Evolutionary conservation across 371 early-diverging fungal genomes (phyloP).

Genomic region (Actinomortierella ambigua): DNA sequence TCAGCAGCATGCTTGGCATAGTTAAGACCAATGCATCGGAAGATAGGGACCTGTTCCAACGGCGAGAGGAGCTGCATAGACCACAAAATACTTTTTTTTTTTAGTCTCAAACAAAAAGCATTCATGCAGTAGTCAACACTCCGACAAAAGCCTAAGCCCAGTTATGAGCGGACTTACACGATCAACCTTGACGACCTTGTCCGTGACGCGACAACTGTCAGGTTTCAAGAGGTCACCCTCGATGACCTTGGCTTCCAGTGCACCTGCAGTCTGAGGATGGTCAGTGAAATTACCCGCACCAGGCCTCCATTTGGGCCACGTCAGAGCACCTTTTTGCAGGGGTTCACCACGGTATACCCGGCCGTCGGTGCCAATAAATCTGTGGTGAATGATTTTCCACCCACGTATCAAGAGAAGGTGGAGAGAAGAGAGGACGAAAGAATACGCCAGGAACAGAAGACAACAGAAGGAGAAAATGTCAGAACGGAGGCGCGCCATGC

Average conservation of each 20-base stretch:
- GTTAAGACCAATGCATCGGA: slow-evolving; percentile 66
- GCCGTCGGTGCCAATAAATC: slow-evolving; percentile 53
- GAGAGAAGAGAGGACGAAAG: not conserved
- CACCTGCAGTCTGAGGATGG: slow-evolving; percentile 1
- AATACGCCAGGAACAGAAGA: not conserved
- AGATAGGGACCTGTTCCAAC: slow-evolving; percentile 44
- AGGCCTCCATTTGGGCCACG: slow-evolving; percentile 19
- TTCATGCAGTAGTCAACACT: no score
- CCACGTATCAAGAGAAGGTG: slow-evolving; percentile 36
- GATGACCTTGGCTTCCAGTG: slow-evolving; percentile 51
- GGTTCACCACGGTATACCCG: slow-evolving; percentile 56
- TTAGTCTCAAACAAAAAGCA: no score
- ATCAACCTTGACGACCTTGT: slow-evolving; percentile 43
- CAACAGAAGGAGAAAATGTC: not conserved
- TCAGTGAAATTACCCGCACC: no score
- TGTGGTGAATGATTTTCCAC: slow-evolving; percentile 43
- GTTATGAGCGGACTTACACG: slow-evolving; percentile 25
- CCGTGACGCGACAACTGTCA: slow-evolving; percentile 40
- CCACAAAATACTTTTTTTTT: not conserved
- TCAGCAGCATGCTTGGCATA: slow-evolving; percentile 62
- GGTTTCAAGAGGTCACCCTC: slow-evolving; percentile 50
- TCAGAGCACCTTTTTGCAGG: slow-evolving; percentile 6
- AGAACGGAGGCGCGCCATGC: not conserved
- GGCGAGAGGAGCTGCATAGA: slow-evolving; percentile 51
- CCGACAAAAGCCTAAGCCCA: not conserved